Evolutionary conservation across 169 alveolate genomes (phyloP), one percentile per base, ranked within the genome.

Genomic region (Cryptosporidium viatorum): DNA sequence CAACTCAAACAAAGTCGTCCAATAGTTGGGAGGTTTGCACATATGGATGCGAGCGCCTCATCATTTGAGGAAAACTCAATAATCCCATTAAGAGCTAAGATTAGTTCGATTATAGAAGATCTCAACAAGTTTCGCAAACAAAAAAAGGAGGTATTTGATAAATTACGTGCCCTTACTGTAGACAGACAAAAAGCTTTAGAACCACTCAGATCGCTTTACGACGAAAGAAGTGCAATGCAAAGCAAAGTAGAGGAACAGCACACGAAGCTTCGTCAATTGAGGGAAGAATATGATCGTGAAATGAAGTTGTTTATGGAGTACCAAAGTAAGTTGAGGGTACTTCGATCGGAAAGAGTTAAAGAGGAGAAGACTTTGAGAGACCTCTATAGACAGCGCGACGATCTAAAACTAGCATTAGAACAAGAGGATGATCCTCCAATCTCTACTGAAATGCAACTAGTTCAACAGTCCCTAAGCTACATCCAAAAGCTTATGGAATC

Each of bases 41-140:
- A 80, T 80, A 80, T 80, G 89, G 89, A 80, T 41, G 89, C 89
- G 41, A 80, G 74, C 55, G 89, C 89, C 26, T 80, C 89, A 14
- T 62, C 89, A 37, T 80, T 80, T 62, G 89, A 80, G 80, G 89
- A 80, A 41, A 80, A 60, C 23, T 80, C 89, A 8, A 80, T 80
- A 10, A 59, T 80, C 21, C 89, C 89, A 60, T 67, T 80, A 18
- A 59, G 89, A 33, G 65, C 80, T 23, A 80, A 80, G 48, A 48
- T 80, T 59, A 48, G 80, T 41, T 59, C 89, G 1, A 65, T 80
- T 80, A 80, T 80, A 62, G 89, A 80, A 41, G 89, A 80, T 18
- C 89, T 80, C 39, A 65, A 60, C 65, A 80, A 80, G 52, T 62
- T 45, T 62, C 71, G 89, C 16, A 80, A 80, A 6, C 73, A 62